A percentile compares a stretch with the other conserved stretches of the same genome.
phyloP scores from a whole-genome alignment of 208 protist genomes.

The Trypanosoma brucei region DNA sequence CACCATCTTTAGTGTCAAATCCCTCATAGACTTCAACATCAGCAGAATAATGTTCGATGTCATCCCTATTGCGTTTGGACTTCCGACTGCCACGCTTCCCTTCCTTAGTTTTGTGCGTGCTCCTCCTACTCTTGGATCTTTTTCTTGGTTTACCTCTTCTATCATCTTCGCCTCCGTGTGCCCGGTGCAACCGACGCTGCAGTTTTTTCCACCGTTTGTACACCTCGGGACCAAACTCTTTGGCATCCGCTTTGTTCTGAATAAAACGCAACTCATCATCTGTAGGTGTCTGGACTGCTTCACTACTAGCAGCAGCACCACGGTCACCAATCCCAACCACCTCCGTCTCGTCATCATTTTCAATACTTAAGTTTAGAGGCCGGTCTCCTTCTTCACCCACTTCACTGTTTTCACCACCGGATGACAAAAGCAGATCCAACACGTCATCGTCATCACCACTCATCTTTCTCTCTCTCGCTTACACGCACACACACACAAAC shows the following conservation, averaged over 20 bases:
- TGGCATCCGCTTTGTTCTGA: slow-evolving; percentile 46
- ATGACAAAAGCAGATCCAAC: background rate
- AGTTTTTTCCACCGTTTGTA: slow-evolving; percentile 84
- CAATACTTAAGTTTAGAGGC: slow-evolving; percentile 14
- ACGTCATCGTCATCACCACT: slow-evolving; percentile 13
- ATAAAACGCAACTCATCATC: slow-evolving; percentile 48
- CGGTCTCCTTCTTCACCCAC: slow-evolving; percentile 1
- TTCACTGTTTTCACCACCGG: slow-evolving; percentile 2
- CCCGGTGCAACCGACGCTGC: slow-evolving; percentile 18
- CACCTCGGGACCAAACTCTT: slow-evolving; percentile 37
- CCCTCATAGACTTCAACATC: no score
- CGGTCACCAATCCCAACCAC: background rate
- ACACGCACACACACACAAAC: background rate
- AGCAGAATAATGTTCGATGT: no score
- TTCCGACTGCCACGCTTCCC: background rate
- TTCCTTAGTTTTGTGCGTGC: background rate
- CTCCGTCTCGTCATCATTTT: background rate
- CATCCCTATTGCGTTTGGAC: background rate
- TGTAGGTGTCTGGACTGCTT: slow-evolving; percentile 6
- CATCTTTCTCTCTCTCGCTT: background rate
- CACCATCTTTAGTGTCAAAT: no score
- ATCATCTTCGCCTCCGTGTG: slow-evolving; percentile 22
- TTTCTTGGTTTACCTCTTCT: slow-evolving; percentile 7
- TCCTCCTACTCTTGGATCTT: background rate
- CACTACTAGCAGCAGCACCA: background rate